These are phyloP conservation scores for Bryum argenteum DNA, from an alignment of 225 moss, liverwort and hornwort genomes.

Conservation along the genomic window DNA sequence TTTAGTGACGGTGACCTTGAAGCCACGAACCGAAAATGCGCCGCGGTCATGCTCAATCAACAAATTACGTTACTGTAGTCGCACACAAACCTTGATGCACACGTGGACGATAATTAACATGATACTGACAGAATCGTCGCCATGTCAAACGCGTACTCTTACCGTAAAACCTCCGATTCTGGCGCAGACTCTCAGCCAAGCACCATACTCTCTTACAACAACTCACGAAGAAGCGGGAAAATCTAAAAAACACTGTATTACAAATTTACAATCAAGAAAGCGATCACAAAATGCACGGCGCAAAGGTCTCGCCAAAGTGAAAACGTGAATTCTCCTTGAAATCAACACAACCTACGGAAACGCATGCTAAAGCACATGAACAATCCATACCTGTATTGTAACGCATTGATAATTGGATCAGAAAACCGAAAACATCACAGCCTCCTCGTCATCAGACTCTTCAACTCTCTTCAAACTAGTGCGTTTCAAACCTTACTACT, in stretches of 20 bases:
- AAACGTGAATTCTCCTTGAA: no score
- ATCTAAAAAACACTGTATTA: background rate
- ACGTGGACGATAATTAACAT: background rate
- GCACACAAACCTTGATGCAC: background rate
- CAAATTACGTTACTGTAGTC: background rate
- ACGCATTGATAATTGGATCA: no score
- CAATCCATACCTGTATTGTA: no score
- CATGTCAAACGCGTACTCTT: background rate
- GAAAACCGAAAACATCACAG: no score
- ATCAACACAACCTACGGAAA: no score
- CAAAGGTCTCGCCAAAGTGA: no score
- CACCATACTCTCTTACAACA: background rate
- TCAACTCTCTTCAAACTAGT: no score
- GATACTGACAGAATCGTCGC: background rate
- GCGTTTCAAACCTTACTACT: no score
- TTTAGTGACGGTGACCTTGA: background rate
- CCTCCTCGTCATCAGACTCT: no score
- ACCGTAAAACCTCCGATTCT: slow-evolving; percentile 1
- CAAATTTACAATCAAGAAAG: background rate
- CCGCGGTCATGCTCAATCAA: background rate
- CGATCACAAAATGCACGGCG: no score
- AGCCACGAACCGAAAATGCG: background rate
- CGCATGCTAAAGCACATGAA: no score
- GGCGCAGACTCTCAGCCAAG: background rate
- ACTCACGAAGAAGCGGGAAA: background rate